Evolutionary conservation across 805 yeast genomes (phyloP).

Genomic region (Nakazawaea wyomingensis): DNA sequence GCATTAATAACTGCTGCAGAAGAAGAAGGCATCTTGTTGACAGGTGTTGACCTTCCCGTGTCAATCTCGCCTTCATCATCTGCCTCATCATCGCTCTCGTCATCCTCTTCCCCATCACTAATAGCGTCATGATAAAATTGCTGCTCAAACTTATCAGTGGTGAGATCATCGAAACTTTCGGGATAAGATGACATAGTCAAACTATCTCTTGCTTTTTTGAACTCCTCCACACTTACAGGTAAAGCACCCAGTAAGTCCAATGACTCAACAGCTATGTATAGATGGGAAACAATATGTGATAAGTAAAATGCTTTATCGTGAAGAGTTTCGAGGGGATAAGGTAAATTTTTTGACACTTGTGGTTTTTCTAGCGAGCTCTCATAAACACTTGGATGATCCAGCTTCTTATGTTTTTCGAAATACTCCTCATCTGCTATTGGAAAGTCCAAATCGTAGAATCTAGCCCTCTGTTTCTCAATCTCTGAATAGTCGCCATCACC

Average conservation of each 20-base stretch:
- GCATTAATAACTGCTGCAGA: conserved; percentile 73
- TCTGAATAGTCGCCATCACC: background rate
- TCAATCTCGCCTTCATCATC: conserved; percentile 33
- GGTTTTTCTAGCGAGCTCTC: conserved; percentile 18
- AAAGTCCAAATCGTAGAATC: conserved; percentile 46
- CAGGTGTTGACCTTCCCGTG: conserved; percentile 37
- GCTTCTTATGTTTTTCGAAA: conserved; percentile 18
- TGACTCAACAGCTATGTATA: conserved; percentile 72
- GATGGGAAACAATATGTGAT: conserved; percentile 71
- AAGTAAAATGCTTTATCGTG: conserved; percentile 68
- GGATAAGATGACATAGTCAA: conserved; percentile 38
- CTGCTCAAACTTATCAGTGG: conserved; percentile 10
- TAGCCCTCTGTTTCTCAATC: conserved; percentile 20
- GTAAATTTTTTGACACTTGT: conserved; percentile 36
- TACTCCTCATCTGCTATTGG: conserved; percentile 42
- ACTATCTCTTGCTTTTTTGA: conserved; percentile 37
- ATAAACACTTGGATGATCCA: conserved; percentile 20
- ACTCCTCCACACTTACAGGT: conserved; percentile 61
- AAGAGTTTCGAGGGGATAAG: conserved; percentile 68
- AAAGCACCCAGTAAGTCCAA: conserved; percentile 70
- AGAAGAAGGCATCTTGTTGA: conserved; percentile 57
- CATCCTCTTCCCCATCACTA: conserved; percentile 33
- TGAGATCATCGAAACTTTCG: conserved; percentile 27
- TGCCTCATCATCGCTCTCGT: conserved; percentile 34
- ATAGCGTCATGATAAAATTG: conserved; percentile 26